phyloP scores from a whole-genome alignment of 2,329 filamentous ascomycete genomes.

The Phoma sp. region DNA sequence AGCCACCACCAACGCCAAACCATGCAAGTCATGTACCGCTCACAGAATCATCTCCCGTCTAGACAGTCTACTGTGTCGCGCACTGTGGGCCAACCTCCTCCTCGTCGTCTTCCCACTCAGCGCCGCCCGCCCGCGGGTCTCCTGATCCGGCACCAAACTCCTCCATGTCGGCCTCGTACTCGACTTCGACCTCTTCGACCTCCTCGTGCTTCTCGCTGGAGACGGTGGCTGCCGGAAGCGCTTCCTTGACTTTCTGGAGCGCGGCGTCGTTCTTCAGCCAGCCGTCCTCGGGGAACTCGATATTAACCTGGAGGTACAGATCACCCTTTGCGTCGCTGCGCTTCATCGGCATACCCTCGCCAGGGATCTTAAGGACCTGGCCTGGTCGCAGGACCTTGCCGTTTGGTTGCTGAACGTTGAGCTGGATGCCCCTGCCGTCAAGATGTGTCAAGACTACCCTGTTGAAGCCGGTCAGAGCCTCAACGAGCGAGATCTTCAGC shows the following conservation, averaged over 20 bases:
- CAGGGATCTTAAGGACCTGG: slow-evolving; percentile 82
- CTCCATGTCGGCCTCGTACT: slow-evolving; percentile 82
- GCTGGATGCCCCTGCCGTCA: slow-evolving; percentile 86
- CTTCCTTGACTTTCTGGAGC: slow-evolving; percentile 72
- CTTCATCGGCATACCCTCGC: slow-evolving; percentile 96
- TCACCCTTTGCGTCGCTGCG: slow-evolving; percentile 83
- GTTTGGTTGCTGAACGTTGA: slow-evolving; percentile 71
- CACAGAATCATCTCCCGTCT: slow-evolving; percentile 15
- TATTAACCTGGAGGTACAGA: slow-evolving; percentile 82
- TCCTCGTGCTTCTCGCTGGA: slow-evolving; percentile 70
- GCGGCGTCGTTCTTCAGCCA: slow-evolving; percentile 76
- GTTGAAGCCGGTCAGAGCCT: slow-evolving; percentile 88
- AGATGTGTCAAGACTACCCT: slow-evolving; percentile 90
- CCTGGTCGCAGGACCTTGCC: slow-evolving; percentile 84
- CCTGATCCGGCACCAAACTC: slow-evolving; percentile 78
- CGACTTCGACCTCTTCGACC: slow-evolving; percentile 83
- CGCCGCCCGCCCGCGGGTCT: slow-evolving; percentile 68
- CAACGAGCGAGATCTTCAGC: slow-evolving; percentile 78
- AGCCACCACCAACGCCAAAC: slow-evolving; percentile 28
- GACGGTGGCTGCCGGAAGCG: slow-evolving; percentile 69
- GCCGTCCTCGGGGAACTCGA: slow-evolving; percentile 86
- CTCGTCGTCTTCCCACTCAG: slow-evolving; percentile 75
- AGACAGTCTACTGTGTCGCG: slow-evolving; percentile 66
- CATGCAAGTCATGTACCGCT: slow-evolving; percentile 28
- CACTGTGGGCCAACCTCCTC: slow-evolving; percentile 70